These are phyloP conservation scores for Penstemon newberryi DNA, from an alignment of 257 asterid species.

Conservation along the genomic window DNA sequence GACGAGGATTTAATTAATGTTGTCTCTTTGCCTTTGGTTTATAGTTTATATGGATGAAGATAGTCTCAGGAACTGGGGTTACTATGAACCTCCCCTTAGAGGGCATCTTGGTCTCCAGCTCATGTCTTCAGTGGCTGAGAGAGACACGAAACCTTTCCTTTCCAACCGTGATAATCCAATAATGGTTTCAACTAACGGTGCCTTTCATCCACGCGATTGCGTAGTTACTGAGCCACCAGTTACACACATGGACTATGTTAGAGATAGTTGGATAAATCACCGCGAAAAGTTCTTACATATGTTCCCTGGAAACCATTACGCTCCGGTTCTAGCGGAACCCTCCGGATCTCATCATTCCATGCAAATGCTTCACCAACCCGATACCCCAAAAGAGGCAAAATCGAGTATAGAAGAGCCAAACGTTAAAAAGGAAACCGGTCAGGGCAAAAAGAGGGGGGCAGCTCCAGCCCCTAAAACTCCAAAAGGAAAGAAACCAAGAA, in stretches of 20 bases:
- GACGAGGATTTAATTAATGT: conserved; percentile 26
- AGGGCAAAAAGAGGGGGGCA: conserved; percentile 59
- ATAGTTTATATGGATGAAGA: conserved; percentile 82
- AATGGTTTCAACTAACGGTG: conserved; percentile 64
- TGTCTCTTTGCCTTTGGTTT: conserved; percentile 36
- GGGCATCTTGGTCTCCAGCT: conserved; percentile 83
- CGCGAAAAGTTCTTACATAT: conserved; percentile 74
- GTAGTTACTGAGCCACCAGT: conserved; percentile 57
- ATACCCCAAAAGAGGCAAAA: conserved; percentile 39
- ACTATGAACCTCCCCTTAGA: conserved; percentile 71
- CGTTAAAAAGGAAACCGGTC: conserved; percentile 48
- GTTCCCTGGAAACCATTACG: conserved; percentile 63
- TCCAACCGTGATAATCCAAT: conserved; percentile 58
- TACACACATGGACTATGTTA: conserved; percentile 71
- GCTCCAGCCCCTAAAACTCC: conserved; percentile 54
- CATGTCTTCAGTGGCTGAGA: conserved; percentile 71
- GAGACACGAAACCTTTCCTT: conserved; percentile 71
- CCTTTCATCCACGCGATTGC: conserved; percentile 61
- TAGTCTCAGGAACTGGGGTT: conserved; percentile 93
- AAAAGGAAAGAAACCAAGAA: conserved; percentile 70
- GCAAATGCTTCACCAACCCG: conserved; percentile 70
- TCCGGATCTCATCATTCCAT: conserved; percentile 58
- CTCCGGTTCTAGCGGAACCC: conserved; percentile 57
- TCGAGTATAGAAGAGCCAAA: conserved; percentile 51
- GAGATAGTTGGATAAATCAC: conserved; percentile 84